phyloP scores from a whole-genome alignment of 345 rosid genomes.

The Hibiscus tridactylites region DNA sequence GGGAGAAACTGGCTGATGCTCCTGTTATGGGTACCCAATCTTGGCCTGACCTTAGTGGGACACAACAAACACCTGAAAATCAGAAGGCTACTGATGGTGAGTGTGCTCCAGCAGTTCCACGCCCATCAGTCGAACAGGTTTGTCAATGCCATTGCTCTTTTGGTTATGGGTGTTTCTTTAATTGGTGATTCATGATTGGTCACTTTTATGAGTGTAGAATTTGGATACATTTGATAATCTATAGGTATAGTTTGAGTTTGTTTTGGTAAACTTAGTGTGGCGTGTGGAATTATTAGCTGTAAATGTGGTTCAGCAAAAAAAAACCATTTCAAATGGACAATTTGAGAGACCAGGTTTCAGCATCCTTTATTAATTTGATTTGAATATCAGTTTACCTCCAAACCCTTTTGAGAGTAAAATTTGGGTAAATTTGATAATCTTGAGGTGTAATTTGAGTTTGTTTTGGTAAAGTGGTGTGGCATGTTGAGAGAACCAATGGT shows the following conservation, averaged over 20 bases:
- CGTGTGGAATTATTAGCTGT: not conserved
- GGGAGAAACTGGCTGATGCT: conserved; percentile 33
- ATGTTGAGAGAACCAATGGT: not conserved
- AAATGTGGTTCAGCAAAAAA: not conserved
- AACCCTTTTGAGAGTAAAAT: not conserved
- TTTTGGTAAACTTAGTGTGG: not conserved
- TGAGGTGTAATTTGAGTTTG: not conserved
- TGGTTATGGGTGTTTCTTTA: not conserved
- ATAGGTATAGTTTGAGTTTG: not conserved
- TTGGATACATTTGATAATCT: not conserved
- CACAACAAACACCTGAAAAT: conserved; percentile 47
- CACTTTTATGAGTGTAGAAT: not conserved
- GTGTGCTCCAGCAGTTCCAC: conserved; percentile 15
- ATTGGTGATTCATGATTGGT: not conserved
- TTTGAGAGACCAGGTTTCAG: not conserved
- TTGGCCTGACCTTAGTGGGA: conserved; percentile 84
- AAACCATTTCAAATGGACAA: not conserved
- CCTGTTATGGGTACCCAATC: conserved; percentile 67
- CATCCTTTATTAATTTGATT: not conserved
- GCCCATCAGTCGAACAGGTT: conserved; percentile 28
- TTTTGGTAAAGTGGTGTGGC: not conserved
- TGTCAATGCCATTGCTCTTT: conserved; percentile 6
- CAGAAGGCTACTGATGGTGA: conserved; percentile 18
- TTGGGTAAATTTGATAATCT: not conserved
- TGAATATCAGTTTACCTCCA: not conserved